Evolutionary conservation across 805 yeast species (phyloP).

Genomic region (Barnettozyma sp.): DNA sequence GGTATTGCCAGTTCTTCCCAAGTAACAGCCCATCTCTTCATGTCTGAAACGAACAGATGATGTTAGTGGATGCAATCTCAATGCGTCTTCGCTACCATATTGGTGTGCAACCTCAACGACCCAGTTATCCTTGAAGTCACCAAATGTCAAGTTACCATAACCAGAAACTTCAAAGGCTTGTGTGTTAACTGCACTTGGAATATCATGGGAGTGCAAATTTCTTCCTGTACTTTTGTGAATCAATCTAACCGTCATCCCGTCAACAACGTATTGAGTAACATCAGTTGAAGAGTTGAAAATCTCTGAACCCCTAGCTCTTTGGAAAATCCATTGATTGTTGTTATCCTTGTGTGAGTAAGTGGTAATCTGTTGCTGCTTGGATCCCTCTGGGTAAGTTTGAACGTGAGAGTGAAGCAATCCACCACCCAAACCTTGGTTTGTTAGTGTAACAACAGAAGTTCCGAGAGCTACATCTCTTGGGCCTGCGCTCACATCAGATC

Average conservation of each 20-base stretch:
- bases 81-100: conserved; percentile 43
- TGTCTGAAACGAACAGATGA: conserved; percentile 74
- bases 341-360: conserved; percentile 84
- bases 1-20: conserved; percentile 72
- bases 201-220: conserved; percentile 75
- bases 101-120: conserved; percentile 61
- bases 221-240: conserved; percentile 65
- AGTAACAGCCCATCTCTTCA: conserved; percentile 66
- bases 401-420: conserved; percentile 71
- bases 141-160: conserved; percentile 58
- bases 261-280: conserved; percentile 31
- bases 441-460: conserved; percentile 37
- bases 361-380: conserved; percentile 90
- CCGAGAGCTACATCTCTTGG: conserved; percentile 63
- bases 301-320: conserved; percentile 43
- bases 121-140: conserved; percentile 78
- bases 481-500: conserved; percentile 55
- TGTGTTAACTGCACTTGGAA: conserved; percentile 67
- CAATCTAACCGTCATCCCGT: conserved; percentile 66
- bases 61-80: conserved; percentile 68
- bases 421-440: conserved; percentile 69
- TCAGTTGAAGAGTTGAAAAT: conserved; percentile 19
- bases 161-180: conserved; percentile 74
- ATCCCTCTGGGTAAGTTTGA: conserved; percentile 84
- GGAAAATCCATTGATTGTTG: conserved; percentile 77